Base-by-base conservation (phyloP, 139 green algal species). In the Limnomonas spitsbergensis region DNA sequence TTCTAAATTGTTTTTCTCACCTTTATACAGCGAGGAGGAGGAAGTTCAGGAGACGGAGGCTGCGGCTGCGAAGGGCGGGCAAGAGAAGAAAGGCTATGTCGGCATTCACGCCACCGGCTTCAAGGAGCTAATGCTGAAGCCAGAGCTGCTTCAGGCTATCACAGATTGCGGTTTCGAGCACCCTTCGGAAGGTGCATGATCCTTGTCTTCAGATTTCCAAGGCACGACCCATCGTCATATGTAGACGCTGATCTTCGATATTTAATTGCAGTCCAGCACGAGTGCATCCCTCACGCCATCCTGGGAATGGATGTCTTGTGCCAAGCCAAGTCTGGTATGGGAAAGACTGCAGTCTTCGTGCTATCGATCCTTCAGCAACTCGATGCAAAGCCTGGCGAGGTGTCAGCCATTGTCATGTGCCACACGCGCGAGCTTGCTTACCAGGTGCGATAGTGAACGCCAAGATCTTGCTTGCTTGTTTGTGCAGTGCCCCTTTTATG, bases 301-400 rank as follows among this genome's bases (percentile, higher is more conserved):
- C 86, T 98, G 54, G 95, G 96, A 52, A 94, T 97, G 90, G 96
- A 99, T 79, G 92, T 99, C 14, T 89, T 99, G 4, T 99, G 96
- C 86, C 96, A 99, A 85, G 96, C 96, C 37, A 99, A 99, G 92
- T 98, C 94, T 6, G 96, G 96, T 66, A 99, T 99, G 96, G 96
- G 96, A 53, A 99, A 99, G 92, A 99, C 96, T 1, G 96, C 96
- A 2, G 96, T 99, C 4, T 99, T 99, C 82, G 95, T 98, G n/a
- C 88, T 99, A 39, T 92, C 94, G n/a, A 89, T 96, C 36, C 90
- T 99, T 47, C 96, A 99, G 86, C 95, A 99, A 84, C 86, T 99
- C 24, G 87, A 89, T 9, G 87, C 86, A 36, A 88, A 94, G 76
- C 82, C 83, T 3, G 83, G 85, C 20, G 85, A 97, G 78, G 90